Conservation (phyloP, 257 asterid species). For the Prunella vulgaris region DNA sequence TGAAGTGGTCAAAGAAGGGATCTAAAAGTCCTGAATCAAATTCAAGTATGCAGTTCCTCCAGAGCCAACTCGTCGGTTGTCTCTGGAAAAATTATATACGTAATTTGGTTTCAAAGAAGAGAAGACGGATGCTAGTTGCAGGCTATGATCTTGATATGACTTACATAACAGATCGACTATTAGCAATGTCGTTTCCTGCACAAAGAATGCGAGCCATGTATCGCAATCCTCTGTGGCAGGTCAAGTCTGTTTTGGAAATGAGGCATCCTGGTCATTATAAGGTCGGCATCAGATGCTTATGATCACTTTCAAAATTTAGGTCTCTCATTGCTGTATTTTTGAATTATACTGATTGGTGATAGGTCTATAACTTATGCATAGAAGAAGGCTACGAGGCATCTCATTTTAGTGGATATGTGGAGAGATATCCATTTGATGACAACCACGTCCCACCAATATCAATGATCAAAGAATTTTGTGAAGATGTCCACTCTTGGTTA, state of each 20-base stretch:
- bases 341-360: slow-evolving; percentile 19
- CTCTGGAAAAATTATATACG: slow-evolving; percentile 56
- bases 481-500: slow-evolving; percentile 75
- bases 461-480: slow-evolving; percentile 74
- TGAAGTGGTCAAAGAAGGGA: slow-evolving; percentile 46
- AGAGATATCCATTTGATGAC: slow-evolving; percentile 80
- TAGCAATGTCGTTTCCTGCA: slow-evolving; percentile 86
- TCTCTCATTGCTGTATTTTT: neutral
- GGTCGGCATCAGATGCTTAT: slow-evolving; percentile 29
- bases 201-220: slow-evolving; percentile 73
- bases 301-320: neutral
- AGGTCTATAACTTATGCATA: slow-evolving; percentile 77
- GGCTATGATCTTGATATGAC: slow-evolving; percentile 92
- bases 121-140: slow-evolving; percentile 72
- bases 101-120: slow-evolving; percentile 62
- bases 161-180: slow-evolving; percentile 57
- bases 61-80: slow-evolving; percentile 29
- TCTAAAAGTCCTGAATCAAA: slow-evolving; percentile 12
- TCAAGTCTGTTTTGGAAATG: slow-evolving; percentile 68
- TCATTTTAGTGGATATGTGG: slow-evolving; percentile 68
- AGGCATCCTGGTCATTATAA: slow-evolving; percentile 66
- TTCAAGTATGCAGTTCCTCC: slow-evolving; percentile 19
- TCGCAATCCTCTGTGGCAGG: slow-evolving; percentile 90
- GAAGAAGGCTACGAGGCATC: slow-evolving; percentile 60
- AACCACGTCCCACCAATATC: slow-evolving; percentile 69